Conservation (phyloP, 192 early-diverging fungal genomes). For the Radiomyces spectabilis region DNA sequence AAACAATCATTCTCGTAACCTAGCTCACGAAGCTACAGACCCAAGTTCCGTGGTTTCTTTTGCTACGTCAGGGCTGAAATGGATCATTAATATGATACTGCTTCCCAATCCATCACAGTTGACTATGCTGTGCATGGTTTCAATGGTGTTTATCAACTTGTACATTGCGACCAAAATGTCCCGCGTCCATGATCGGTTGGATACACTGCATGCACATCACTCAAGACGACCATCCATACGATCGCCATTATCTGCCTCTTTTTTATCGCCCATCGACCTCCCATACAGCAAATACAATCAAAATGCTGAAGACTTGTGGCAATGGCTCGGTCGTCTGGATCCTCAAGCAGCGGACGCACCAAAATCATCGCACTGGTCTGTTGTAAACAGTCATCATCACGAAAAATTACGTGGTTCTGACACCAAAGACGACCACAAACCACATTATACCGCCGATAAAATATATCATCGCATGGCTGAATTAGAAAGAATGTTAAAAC, state of each 20-base stretch:
- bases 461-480: constrained; percentile 11
- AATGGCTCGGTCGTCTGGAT: constrained; percentile 1
- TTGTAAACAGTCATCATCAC: neutral
- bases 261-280: neutral
- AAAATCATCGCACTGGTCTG: no score
- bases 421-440: neutral
- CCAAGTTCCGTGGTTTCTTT: no score
- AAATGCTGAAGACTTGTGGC: neutral
- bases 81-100: neutral
- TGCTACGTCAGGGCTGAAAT: neutral
- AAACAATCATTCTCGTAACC: no score
- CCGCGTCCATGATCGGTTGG: neutral
- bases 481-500: constrained; percentile 10
- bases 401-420: neutral
- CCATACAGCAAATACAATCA: neutral
- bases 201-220: no score
- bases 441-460: no score
- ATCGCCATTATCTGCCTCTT: no score
- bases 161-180: constrained; percentile 12
- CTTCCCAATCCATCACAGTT: constrained; percentile 2
- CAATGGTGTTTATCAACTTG: constrained; percentile 7
- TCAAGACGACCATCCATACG: neutral
- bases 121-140: constrained; percentile 3
- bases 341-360: neutral
- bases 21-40: no score